Evolutionary conservation across 1,284 basidiomycete genomes (phyloP).

Genomic region (Puccinia coronata): DNA sequence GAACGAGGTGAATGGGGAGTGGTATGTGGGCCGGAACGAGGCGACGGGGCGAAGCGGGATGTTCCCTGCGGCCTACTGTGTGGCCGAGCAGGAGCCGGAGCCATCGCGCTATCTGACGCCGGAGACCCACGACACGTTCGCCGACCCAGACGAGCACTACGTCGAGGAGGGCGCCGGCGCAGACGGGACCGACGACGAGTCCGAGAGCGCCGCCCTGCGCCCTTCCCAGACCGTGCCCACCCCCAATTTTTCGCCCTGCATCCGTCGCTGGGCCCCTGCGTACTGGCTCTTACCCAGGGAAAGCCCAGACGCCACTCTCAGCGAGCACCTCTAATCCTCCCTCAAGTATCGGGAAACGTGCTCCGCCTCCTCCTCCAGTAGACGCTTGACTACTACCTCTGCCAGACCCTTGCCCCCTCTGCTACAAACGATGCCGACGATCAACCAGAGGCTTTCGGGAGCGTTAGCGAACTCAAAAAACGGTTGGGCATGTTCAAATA

Average conservation of each 20-base stretch:
- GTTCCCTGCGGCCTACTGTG: constrained; percentile 48
- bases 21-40: constrained; percentile 43
- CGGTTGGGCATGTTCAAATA: constrained; percentile 47
- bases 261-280: background rate
- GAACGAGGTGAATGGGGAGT: constrained; percentile 41
- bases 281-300: background rate
- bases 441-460: constrained; percentile 47
- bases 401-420: background rate
- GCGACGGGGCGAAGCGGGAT: constrained; percentile 42
- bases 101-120: background rate
- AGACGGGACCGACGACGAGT: constrained; percentile 19
- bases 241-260: background rate
- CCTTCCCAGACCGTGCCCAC: background rate
- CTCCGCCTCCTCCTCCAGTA: constrained; percentile 44
- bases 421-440: background rate
- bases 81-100: constrained; percentile 4
- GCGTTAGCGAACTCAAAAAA: constrained; percentile 49
- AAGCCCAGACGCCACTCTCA: background rate
- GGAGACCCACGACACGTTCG: constrained; percentile 38
- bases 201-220: constrained; percentile 34
- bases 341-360: constrained; percentile 36
- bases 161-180: constrained; percentile 25
- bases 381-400: constrained; percentile 15
- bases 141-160: constrained; percentile 39
- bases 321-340: background rate